Evolutionary conservation across 768 basidiomycete species (phyloP).

Genomic region (Auriculariales sp.): DNA sequence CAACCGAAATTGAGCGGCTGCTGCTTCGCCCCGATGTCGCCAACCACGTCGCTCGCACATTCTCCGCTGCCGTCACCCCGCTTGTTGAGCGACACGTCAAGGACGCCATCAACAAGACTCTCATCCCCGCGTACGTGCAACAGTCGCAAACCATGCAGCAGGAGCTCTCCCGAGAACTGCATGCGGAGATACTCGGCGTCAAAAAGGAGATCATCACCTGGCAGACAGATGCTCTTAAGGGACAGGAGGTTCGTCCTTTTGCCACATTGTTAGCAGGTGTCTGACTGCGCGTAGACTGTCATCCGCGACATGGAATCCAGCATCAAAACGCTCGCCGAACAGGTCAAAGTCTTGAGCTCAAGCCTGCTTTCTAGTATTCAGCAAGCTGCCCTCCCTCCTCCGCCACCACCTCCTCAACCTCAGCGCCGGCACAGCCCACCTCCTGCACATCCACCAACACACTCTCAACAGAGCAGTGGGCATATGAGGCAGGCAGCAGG

Average conservation of each 20-base stretch:
- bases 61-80: conserved; percentile 59
- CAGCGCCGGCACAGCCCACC: neutral
- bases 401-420: neutral
- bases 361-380: conserved; percentile 21
- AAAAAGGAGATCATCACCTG: conserved; percentile 70
- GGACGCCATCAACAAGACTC: conserved; percentile 55
- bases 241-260: conserved; percentile 49
- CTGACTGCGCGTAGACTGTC: conserved; percentile 30
- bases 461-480: conserved; percentile 1
- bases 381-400: neutral
- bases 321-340: conserved; percentile 60
- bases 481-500: conserved; percentile 1
- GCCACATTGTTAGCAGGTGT: neutral
- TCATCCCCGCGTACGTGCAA: conserved; percentile 64
- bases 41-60: conserved; percentile 57
- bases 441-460: neutral
- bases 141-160: conserved; percentile 68
- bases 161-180: conserved; percentile 61
- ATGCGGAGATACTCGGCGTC: conserved; percentile 56
- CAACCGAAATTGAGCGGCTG: conserved; percentile 65
- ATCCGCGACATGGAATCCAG: conserved; percentile 74
- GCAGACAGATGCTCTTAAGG: conserved; percentile 66
- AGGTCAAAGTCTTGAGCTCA: conserved; percentile 64
- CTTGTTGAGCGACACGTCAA: conserved; percentile 71
- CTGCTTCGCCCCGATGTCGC: conserved; percentile 65